Conservation (phyloP, 2,329 filamentous ascomycete genomes). For the Fusarium sp. region DNA sequence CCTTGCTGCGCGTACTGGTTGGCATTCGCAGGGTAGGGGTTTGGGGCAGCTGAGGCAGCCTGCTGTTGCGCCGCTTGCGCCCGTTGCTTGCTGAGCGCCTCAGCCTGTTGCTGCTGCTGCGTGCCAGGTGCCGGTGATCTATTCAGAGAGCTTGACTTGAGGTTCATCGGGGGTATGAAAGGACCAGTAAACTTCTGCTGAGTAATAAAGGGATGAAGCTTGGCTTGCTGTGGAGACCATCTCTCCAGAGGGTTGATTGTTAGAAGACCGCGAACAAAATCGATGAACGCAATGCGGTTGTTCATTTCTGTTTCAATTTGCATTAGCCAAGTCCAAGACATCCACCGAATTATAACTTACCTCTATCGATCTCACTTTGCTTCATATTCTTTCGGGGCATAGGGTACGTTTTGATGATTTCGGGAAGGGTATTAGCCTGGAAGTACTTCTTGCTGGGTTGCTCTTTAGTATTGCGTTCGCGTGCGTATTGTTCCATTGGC, state of each 20-base stretch:
- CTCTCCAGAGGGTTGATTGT: conserved; percentile 96
- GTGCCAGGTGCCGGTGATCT: conserved; percentile 92
- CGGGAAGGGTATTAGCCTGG: conserved; percentile 89
- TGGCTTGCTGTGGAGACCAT: conserved; percentile 98
- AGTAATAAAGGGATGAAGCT: conserved; percentile 97
- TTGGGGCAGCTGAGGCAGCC: conserved; percentile 75
- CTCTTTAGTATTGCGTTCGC: conserved; percentile 96
- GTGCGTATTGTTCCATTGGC: conserved; percentile 96
- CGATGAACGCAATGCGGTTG: conserved; percentile 96
- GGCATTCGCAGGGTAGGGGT: conserved; percentile 69
- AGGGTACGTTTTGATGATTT: conserved; percentile 97
- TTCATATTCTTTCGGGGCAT: conserved; percentile 99
- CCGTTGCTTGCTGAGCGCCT: conserved; percentile 92
- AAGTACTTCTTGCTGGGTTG: conserved; percentile 99
- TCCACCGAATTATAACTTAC: conserved; percentile 60
- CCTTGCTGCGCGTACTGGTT: conserved; percentile 62
- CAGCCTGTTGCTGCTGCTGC: conserved; percentile 94
- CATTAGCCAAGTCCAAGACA: neutral
- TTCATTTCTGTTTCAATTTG: conserved; percentile 83
- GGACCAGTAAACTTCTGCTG: conserved; percentile 97
- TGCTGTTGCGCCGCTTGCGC: conserved; percentile 78
- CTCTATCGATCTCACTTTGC: conserved; percentile 93
- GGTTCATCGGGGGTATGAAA: conserved; percentile 96
- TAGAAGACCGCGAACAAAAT: conserved; percentile 93
- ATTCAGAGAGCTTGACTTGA: conserved; percentile 87